phyloP scores from a whole-genome alignment of 1,139 yeast genomes.

The Arxiozyma telluris region DNA sequence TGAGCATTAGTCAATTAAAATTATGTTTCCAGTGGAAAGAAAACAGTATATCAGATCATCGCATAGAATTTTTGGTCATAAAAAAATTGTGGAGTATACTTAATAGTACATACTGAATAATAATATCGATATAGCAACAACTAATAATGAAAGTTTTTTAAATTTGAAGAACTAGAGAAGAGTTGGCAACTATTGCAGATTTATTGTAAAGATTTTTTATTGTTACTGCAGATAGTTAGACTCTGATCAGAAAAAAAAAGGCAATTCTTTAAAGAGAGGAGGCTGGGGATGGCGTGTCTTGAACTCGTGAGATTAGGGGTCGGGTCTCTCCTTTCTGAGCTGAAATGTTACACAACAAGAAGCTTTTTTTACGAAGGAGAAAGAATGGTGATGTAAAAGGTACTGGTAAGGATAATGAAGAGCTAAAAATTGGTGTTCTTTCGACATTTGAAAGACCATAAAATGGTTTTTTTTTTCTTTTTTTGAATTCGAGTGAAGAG shows the following conservation, averaged over 20 bases:
- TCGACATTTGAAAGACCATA: background rate
- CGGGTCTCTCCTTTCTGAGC: background rate
- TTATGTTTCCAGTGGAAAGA: background rate
- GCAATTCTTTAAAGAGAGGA: background rate
- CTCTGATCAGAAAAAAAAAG: background rate
- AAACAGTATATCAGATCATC: background rate
- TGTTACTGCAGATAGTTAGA: background rate
- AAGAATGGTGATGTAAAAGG: background rate
- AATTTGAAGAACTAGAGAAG: background rate
- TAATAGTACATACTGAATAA: background rate
- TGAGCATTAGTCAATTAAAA: background rate
- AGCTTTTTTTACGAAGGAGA: background rate
- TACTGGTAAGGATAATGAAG: background rate
- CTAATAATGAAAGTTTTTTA: background rate
- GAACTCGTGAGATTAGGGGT: background rate
- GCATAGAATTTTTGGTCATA: background rate
- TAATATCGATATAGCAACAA: background rate
- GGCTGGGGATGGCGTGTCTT: background rate
- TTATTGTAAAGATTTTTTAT: too few species aligned
- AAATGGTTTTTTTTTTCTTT: background rate
- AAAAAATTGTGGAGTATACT: too few species aligned
- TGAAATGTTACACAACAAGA: background rate
- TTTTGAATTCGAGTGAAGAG: background rate
- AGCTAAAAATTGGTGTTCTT: constrained; percentile 4
- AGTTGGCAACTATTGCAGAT: background rate